Conservation (phyloP, 202 grass and related monocot genomes). For the Digitaria exilis region DNA sequence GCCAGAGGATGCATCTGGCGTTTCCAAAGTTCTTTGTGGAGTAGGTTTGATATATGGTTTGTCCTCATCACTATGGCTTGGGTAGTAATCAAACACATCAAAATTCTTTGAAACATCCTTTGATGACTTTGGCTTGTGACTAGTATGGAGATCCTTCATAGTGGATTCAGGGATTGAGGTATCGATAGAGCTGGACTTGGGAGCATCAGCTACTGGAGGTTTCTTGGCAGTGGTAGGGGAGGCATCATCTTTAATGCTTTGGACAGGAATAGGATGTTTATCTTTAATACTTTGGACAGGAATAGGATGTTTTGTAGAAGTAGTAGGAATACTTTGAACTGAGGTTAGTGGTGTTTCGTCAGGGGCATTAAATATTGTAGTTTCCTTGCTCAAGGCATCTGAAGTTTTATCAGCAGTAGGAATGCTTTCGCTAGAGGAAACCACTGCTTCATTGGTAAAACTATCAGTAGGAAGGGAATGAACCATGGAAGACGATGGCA, state of each 20-base stretch:
- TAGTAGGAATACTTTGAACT: background rate
- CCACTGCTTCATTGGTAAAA: background rate
- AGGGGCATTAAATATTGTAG: background rate
- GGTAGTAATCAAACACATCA: constrained; percentile 7
- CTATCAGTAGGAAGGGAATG: constrained; percentile 6
- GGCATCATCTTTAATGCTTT: constrained; percentile 4
- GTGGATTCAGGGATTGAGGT: constrained; percentile 10
- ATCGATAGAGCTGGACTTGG: background rate
- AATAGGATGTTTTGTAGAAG: constrained; percentile 2
- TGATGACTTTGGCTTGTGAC: background rate
- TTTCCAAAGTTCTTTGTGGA: constrained; percentile 12
- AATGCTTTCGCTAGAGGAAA: constrained; percentile 33
- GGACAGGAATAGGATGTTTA: background rate
- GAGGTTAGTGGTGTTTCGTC: background rate
- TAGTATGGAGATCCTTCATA: background rate
- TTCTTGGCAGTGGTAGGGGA: constrained; percentile 15
- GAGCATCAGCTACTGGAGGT: background rate
- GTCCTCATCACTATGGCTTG: constrained; percentile 33
- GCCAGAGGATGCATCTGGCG: background rate
- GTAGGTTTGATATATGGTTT: constrained; percentile 4
- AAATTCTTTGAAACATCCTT: background rate
- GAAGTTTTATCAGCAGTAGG: constrained; percentile 8
- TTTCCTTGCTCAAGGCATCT: constrained; percentile 32
- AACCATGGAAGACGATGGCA: background rate
- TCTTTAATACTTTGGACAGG: constrained; percentile 10